These are phyloP conservation scores for Solanum arcanum DNA, from an alignment of 257 asterid species.

Conservation along the genomic window DNA sequence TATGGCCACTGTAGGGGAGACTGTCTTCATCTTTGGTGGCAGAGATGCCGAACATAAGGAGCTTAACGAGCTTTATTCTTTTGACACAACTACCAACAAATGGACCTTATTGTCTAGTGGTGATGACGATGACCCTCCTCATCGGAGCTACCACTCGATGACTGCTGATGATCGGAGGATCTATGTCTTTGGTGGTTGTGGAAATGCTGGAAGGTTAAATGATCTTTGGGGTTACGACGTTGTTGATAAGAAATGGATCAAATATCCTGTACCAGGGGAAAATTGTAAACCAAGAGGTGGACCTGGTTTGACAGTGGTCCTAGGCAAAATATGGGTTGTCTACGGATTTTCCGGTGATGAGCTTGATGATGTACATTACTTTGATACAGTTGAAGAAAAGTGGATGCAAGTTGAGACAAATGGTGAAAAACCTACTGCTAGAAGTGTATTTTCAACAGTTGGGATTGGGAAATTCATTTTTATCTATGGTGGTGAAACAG, in stretches of 20 bases:
- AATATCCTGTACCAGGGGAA: slow-evolving; percentile 48
- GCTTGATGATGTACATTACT: slow-evolving; percentile 69
- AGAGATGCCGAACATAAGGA: slow-evolving; percentile 72
- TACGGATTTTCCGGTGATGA: slow-evolving; percentile 85
- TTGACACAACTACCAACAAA: slow-evolving; percentile 39
- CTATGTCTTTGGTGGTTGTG: slow-evolving; percentile 84
- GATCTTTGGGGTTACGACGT: slow-evolving; percentile 79
- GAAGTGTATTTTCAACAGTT: slow-evolving; percentile 65
- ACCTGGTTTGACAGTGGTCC: slow-evolving; percentile 45
- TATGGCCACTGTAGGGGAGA: slow-evolving; percentile 50
- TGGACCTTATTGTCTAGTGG: slow-evolving; percentile 57
- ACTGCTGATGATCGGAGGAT: slow-evolving; percentile 44
- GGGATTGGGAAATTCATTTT: slow-evolving; percentile 51
- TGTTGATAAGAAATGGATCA: slow-evolving; percentile 37
- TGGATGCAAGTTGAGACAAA: slow-evolving; percentile 61
- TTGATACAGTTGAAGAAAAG: slow-evolving; percentile 31
- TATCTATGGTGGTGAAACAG: slow-evolving; percentile 73
- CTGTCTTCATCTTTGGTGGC: slow-evolving; percentile 70
- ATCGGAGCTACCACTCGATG: slow-evolving; percentile 88
- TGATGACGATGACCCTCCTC: slow-evolving; percentile 27
- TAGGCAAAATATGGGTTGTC: slow-evolving; percentile 73
- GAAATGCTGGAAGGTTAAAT: slow-evolving; percentile 53
- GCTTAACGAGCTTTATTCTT: slow-evolving; percentile 50
- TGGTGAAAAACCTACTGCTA: slow-evolving; percentile 62
- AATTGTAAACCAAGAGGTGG: slow-evolving; percentile 81